These are phyloP conservation scores for Penicillium crustosum DNA, from an alignment of 2,329 filamentous ascomycete genomes.

Conservation along the genomic window DNA sequence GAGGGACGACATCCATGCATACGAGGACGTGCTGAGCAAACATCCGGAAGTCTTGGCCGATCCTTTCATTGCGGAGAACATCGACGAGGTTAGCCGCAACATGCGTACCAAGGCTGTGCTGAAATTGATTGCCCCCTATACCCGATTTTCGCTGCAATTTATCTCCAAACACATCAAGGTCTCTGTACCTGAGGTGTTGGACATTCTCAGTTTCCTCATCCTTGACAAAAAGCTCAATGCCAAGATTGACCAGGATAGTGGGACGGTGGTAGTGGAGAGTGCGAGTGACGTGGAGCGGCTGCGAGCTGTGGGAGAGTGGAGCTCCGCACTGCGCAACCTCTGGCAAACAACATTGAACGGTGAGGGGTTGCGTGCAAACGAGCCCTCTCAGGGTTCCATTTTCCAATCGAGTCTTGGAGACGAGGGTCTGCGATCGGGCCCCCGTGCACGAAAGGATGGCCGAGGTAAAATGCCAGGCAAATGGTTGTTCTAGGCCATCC, in stretches of 20 bases:
- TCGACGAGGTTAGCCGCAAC: conserved; percentile 96
- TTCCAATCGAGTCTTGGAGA: conserved; percentile 37
- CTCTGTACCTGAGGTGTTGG: conserved; percentile 79
- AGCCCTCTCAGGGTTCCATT: conserved; percentile 31
- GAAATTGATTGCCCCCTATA: conserved; percentile 92
- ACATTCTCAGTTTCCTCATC: conserved; percentile 93
- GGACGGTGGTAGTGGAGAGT: conserved; percentile 77
- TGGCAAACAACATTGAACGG: conserved; percentile 71
- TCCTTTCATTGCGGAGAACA: conserved; percentile 97
- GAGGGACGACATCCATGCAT: conserved; percentile 86
- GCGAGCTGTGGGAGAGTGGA: conserved; percentile 71
- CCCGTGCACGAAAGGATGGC: conserved; percentile 22
- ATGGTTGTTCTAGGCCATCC: neutral
- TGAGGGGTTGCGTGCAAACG: conserved; percentile 61
- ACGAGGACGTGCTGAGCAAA: conserved; percentile 81
- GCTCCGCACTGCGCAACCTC: conserved; percentile 65
- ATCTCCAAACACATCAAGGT: conserved; percentile 88
- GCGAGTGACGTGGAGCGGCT: conserved; percentile 68
- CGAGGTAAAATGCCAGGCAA: conserved; percentile 1
- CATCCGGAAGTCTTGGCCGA: conserved; percentile 89
- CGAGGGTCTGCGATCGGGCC: conserved; percentile 29
- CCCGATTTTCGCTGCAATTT: conserved; percentile 82
- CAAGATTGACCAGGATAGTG: conserved; percentile 83
- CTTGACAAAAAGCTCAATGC: conserved; percentile 84
- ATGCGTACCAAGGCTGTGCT: conserved; percentile 96